Conservation (phyloP, 163 green algal genomes). For the Botryococcus braunii region DNA sequence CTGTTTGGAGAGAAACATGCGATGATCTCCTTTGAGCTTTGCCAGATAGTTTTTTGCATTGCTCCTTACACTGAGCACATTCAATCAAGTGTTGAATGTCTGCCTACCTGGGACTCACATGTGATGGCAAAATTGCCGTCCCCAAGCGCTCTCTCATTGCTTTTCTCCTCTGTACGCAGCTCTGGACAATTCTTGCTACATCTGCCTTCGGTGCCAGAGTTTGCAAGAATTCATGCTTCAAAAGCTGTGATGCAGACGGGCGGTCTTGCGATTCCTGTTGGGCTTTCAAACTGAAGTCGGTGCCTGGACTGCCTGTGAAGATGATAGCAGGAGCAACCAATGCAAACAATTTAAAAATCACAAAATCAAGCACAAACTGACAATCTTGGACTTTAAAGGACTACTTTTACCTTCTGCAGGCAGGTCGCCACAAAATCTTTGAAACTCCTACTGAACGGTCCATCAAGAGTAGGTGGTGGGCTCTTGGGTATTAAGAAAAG, state of each 20-base stretch:
- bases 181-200: too few relatives aligned
- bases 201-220: too few relatives aligned
- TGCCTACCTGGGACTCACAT: too few relatives aligned
- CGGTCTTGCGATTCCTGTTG: conserved; percentile 36
- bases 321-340: background rate
- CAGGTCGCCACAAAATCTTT: conserved; percentile 80
- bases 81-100: too few relatives aligned
- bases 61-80: too few relatives aligned
- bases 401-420: conserved; percentile 39
- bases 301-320: background rate
- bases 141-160: too few relatives aligned
- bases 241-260: conserved; percentile 39
- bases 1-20: too few relatives aligned
- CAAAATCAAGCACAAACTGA: background rate
- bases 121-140: too few relatives aligned
- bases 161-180: too few relatives aligned
- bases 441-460: conserved; percentile 66
- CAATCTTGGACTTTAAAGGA: background rate
- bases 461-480: conserved; percentile 62
- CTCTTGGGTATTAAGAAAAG: conserved; percentile 92
- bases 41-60: too few relatives aligned
- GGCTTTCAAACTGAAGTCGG: conserved; percentile 6
- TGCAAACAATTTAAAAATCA: background rate
- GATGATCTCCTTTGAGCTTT: too few relatives aligned
- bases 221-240: conserved; percentile 56